A percentile compares a stretch with the other conserved stretches of the same genome.
Conservation (phyloP, 169 alveolate species). For the Perkinsus chesapeaki region DNA sequence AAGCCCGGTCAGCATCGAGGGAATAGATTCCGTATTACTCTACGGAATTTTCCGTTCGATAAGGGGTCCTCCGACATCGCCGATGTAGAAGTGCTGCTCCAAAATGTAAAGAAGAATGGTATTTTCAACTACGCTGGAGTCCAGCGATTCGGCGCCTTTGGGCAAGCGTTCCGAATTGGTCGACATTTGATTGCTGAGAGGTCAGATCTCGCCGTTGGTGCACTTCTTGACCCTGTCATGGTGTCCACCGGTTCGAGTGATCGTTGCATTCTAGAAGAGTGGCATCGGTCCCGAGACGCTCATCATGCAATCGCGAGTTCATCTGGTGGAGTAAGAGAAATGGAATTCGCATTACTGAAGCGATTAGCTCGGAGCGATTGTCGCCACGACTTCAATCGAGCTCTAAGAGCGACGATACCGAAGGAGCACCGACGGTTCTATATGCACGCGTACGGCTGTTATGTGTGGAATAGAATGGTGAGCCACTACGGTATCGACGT, state of each 20-base stretch:
- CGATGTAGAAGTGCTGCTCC: conserved; percentile 7
- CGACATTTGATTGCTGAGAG: conserved; percentile 32
- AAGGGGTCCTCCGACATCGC: conserved; percentile 16
- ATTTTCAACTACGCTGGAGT: conserved; percentile 46
- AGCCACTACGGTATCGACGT: conserved; percentile 7
- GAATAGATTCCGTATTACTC: conserved; percentile 40
- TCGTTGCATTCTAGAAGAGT: conserved; percentile 19
- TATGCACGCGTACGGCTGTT: conserved; percentile 50
- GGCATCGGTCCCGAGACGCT: conserved; percentile 29
- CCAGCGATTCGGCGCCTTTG: conserved; percentile 46
- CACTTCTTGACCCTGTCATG: conserved; percentile 36
- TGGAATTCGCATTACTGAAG: conserved; percentile 32
- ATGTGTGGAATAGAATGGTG: conserved; percentile 40
- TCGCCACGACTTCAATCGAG: conserved; percentile 32
- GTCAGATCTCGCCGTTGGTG: conserved; percentile 38
- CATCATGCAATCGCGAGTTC: conserved; percentile 26
- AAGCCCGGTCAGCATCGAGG: conserved; percentile 45
- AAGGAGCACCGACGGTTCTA: conserved; percentile 36
- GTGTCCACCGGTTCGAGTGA: conserved; percentile 13
- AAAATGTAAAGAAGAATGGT: conserved; percentile 30
- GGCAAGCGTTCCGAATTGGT: conserved; percentile 38
- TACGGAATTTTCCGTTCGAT: conserved; percentile 31
- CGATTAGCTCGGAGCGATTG: conserved; percentile 24
- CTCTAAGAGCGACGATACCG: conserved; percentile 21
- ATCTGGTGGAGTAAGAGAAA: conserved; percentile 22